Base-by-base conservation (phyloP, 345 rosid genomes). In the Mangifera indica region DNA sequence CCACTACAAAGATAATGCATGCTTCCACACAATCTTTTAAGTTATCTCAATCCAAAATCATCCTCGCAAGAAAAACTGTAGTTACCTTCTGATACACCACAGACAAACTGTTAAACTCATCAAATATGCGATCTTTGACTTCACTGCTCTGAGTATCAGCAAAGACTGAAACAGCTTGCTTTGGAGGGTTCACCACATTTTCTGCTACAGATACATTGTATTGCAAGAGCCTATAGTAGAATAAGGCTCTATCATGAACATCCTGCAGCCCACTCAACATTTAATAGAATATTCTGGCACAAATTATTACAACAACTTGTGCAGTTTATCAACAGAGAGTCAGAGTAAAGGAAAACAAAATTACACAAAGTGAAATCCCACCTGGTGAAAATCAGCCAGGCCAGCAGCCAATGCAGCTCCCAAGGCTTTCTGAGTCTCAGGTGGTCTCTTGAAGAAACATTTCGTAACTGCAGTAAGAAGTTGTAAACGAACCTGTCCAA, bases 91-190 rank as follows among this genome's bases (percentile, higher is more conserved):
- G 96, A 81, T 95, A 95, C 70, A 95, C 83, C 60, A 95, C 91
- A 48, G 98, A 95, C 53, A 95, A 85, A 84, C 93, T 95, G 84
- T 92, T 95, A 80, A 92, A 95, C 83, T 95, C 99, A 57, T 92
- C 97, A 84, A 92, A 92, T 70, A 92, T 92, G 60, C 96, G 90
- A 85, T 95, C 98, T 80, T 95, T 92, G 71, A 90, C 82, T 86
- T 95, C 98, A 79, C 96, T 95, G 84, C 93, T 92, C 77, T 89
- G 99, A 73, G 92, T 88, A 86, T 95, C 98, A 60, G 98, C 99
- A 79, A 95, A 91, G 76, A 92, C 98, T 37, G 98, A 95, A 79
- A 92, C 98, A 67, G 97, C 97, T 87, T 95, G 96, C 79, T 95
- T 92, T 74, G 99, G 98, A 77, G 97, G 99, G 80, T 93, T 92